phyloP scores from a whole-genome alignment of 2,329 filamentous ascomycete genomes.

The Purpureocillium takamizusanense region DNA sequence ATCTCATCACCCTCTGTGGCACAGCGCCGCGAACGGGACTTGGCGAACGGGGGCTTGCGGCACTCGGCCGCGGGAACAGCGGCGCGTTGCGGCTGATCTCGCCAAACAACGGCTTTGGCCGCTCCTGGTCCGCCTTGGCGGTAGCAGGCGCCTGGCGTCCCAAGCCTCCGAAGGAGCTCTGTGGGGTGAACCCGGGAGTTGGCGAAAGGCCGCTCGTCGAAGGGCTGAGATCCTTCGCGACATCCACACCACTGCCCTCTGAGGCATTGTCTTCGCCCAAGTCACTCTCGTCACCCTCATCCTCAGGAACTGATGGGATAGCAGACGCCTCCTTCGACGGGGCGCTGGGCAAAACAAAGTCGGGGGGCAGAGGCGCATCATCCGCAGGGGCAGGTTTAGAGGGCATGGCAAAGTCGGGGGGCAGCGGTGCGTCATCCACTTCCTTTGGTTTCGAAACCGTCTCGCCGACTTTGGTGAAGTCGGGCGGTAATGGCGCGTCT shows the following conservation, averaged over 20 bases:
- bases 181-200: slow-evolving; percentile 44
- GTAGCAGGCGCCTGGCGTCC: slow-evolving; percentile 26
- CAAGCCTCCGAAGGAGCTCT: slow-evolving; percentile 48
- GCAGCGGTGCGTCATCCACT: slow-evolving; percentile 19
- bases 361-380: slow-evolving; percentile 23
- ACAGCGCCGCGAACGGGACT: slow-evolving; percentile 58
- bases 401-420: slow-evolving; percentile 19
- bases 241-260: slow-evolving; percentile 55
- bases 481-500: slow-evolving; percentile 21
- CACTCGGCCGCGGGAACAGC: slow-evolving; percentile 43
- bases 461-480: slow-evolving; percentile 20
- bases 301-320: slow-evolving; percentile 28
- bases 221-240: slow-evolving; percentile 54
- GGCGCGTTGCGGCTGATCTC: slow-evolving; percentile 42
- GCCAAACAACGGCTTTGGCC: slow-evolving; percentile 41
- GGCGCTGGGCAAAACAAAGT: slow-evolving; percentile 21
- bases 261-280: slow-evolving; percentile 37
- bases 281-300: slow-evolving; percentile 28
- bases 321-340: slow-evolving; percentile 19
- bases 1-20: slow-evolving; percentile 37
- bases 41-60: slow-evolving; percentile 59
- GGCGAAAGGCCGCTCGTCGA: slow-evolving; percentile 32
- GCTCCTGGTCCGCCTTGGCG: slow-evolving; percentile 31
- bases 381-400: slow-evolving; percentile 14
- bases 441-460: slow-evolving; percentile 9